Conservation (phyloP, 768 basidiomycete genomes). For the Lactarius vividus region DNA sequence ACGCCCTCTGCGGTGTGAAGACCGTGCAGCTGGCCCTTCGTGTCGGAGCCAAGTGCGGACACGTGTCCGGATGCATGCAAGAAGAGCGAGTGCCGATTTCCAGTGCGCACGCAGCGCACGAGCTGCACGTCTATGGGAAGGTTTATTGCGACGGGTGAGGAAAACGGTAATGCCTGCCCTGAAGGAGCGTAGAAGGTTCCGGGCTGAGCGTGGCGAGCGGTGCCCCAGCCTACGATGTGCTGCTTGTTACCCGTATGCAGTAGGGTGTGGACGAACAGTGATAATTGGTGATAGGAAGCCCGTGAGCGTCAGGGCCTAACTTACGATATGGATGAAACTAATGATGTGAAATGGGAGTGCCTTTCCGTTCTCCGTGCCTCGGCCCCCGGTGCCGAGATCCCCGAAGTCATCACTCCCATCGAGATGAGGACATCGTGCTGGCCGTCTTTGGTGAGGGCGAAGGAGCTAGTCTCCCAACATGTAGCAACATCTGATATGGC, state of each 20-base stretch:
- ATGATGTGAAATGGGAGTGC: conserved; percentile 40
- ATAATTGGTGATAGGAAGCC: conserved; percentile 44
- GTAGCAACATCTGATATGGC: conserved; percentile 51
- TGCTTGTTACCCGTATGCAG: conserved; percentile 35
- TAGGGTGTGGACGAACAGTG: conserved; percentile 60
- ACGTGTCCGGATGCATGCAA: conserved; percentile 47
- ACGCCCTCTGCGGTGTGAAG: conserved; percentile 34
- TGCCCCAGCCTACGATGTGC: conserved; percentile 74
- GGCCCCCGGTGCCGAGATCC: too few species aligned
- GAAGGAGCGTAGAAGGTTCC: conserved; percentile 38
- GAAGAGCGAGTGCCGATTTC: conserved; percentile 54
- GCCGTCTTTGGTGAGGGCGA: conserved; percentile 50
- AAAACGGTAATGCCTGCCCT: conserved; percentile 33
- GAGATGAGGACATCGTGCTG: conserved; percentile 59
- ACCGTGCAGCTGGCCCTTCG: conserved; percentile 62
- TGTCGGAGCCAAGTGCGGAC: conserved; percentile 62
- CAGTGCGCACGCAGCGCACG: conserved; percentile 39
- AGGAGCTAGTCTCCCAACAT: conserved; percentile 83
- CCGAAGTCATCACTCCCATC: conserved; percentile 78
- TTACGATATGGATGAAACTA: conserved; percentile 34
- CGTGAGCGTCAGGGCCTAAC: conserved; percentile 23
- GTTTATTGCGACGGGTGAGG: conserved; percentile 38
- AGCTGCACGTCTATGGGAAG: conserved; percentile 24
- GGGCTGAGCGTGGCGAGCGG: conserved; percentile 76
- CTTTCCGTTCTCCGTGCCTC: conserved; percentile 36